Percentiles rank a stretch among this genome's conserved stretches.
Evolutionary conservation across 2,329 filamentous ascomycete species (phyloP).

Genomic region (Podosphaera xanthii): DNA sequence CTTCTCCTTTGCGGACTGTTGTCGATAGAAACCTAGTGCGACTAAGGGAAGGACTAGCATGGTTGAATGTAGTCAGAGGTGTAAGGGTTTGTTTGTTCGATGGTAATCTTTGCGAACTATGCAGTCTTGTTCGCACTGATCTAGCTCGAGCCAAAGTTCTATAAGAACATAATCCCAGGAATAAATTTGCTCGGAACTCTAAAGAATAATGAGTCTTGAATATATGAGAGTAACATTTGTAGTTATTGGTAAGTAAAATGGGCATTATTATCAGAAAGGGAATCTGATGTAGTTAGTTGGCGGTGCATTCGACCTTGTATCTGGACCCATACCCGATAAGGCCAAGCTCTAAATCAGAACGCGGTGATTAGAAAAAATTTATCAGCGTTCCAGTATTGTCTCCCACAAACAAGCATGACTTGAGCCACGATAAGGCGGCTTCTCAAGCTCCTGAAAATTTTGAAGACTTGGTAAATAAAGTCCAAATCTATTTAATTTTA

Average conservation of each 20-base stretch:
- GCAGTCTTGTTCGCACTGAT: neutral
- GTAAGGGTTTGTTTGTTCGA: neutral
- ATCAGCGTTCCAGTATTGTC: neutral
- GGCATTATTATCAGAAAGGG: neutral
- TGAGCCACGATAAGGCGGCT: conserved; percentile 11
- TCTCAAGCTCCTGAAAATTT: conserved; percentile 6
- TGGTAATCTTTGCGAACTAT: neutral
- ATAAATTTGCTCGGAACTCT: neutral
- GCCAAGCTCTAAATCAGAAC: conserved; percentile 3
- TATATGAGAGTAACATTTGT: neutral
- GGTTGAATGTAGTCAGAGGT: neutral
- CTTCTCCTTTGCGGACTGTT: conserved; percentile 4
- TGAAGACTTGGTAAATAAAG: neutral
- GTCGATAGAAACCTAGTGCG: neutral
- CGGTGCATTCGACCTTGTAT: conserved; percentile 8
- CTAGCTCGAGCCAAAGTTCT: neutral
- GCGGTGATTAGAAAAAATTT: neutral
- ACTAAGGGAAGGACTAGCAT: neutral
- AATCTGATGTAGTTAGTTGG: conserved; percentile 3
- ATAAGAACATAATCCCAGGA: neutral
- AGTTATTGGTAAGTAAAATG: neutral
- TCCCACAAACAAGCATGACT: conserved; percentile 3
- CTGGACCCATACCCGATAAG: conserved; percentile 9
- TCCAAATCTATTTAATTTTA: neutral
- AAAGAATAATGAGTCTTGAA: neutral